These are phyloP conservation scores for Trametes cinnabarina DNA, from an alignment of 768 basidiomycete genomes.

Conservation along the genomic window DNA sequence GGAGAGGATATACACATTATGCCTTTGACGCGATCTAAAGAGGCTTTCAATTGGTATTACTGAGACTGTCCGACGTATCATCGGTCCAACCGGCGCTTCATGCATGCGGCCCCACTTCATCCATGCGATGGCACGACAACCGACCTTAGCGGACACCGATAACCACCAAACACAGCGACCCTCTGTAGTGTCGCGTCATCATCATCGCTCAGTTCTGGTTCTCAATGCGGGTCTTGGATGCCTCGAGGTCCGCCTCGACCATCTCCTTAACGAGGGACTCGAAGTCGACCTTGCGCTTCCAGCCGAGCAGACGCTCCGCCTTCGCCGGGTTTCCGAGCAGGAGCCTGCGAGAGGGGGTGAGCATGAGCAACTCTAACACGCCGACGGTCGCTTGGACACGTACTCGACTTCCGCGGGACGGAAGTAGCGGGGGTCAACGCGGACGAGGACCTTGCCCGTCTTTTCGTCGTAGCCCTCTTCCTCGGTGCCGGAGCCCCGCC, in stretches of 20 bases:
- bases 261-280: constrained; percentile 87
- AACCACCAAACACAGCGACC: too few relatives aligned
- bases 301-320: constrained; percentile 84
- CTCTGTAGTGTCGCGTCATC: too few relatives aligned
- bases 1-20: too few relatives aligned
- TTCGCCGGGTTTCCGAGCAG: constrained; percentile 87
- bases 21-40: too few relatives aligned
- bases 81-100: too few relatives aligned
- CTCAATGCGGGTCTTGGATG: constrained; percentile 71
- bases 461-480: constrained; percentile 75
- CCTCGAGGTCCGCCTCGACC: constrained; percentile 80
- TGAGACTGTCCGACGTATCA: too few relatives aligned
- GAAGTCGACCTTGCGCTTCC: constrained; percentile 86
- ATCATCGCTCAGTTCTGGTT: constrained; percentile 63
- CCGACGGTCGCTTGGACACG: constrained; percentile 32
- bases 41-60: too few relatives aligned
- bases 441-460: constrained; percentile 72
- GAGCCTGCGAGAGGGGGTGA: constrained; percentile 45
- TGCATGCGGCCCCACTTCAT: too few relatives aligned
- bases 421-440: constrained; percentile 88
- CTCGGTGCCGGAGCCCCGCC: constrained; percentile 73
- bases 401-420: constrained; percentile 94
- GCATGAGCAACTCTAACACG: background rate
- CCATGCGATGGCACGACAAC: too few relatives aligned
- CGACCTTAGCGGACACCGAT: too few relatives aligned